Conservation (phyloP, 139 green algal genomes). For the Pseudopediastrum boryanum region DNA sequence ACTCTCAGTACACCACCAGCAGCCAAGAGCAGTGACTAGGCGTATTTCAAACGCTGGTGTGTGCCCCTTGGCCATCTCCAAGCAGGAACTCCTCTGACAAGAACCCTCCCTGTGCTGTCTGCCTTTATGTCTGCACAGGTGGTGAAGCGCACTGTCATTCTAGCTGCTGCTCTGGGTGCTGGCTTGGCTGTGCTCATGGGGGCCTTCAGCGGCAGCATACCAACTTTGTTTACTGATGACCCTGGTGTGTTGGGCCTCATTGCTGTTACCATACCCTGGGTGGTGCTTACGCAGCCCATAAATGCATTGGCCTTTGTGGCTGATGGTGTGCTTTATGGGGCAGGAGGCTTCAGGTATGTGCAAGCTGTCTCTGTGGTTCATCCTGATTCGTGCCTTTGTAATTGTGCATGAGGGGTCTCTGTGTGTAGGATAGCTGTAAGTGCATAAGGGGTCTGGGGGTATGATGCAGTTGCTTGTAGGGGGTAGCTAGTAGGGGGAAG, state of each 20-base stretch:
- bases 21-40: too few relatives aligned
- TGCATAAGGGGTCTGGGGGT: too few relatives aligned
- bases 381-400: background rate
- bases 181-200: conserved; percentile 44
- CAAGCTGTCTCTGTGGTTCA: too few relatives aligned
- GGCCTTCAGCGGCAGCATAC: conserved; percentile 21
- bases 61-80: too few relatives aligned
- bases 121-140: conserved; percentile 42
- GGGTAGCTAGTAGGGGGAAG: too few relatives aligned
- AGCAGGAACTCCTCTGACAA: too few relatives aligned
- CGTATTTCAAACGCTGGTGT: too few relatives aligned
- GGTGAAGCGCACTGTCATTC: conserved; percentile 27
- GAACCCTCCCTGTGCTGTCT: too few relatives aligned
- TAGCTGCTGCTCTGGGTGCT: conserved; percentile 53
- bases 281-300: conserved; percentile 69
- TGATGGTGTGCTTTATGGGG: conserved; percentile 81
- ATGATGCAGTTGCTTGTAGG: too few relatives aligned
- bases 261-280: conserved; percentile 56
- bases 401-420: background rate
- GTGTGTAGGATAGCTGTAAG: too few relatives aligned
- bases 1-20: too few relatives aligned
- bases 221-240: conserved; percentile 61
- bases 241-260: conserved; percentile 52
- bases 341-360: conserved; percentile 64
- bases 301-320: conserved; percentile 78